phyloP scores from a whole-genome alignment of 1,284 basidiomycete species.

The Ustilago tritici region DNA sequence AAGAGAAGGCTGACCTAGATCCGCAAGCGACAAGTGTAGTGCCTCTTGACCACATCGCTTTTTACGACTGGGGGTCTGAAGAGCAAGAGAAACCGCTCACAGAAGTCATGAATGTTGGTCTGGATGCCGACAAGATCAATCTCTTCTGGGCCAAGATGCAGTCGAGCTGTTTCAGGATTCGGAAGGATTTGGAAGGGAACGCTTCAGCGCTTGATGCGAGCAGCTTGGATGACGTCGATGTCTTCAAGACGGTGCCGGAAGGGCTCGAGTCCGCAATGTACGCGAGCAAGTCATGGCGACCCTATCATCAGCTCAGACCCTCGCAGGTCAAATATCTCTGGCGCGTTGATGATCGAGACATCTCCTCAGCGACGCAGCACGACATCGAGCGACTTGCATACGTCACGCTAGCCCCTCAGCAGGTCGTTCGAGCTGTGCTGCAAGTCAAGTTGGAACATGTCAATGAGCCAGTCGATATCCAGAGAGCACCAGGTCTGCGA shows the following conservation, averaged over 20 bases:
- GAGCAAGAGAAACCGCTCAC: slow-evolving; percentile 27
- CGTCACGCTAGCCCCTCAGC: slow-evolving; percentile 23
- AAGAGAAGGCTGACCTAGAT: neutral
- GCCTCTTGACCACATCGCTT: slow-evolving; percentile 19
- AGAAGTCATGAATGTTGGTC: slow-evolving; percentile 22
- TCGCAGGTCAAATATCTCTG: slow-evolving; percentile 38
- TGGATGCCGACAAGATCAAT: slow-evolving; percentile 27
- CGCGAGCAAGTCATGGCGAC: slow-evolving; percentile 26
- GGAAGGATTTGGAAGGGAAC: neutral
- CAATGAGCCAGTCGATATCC: slow-evolving; percentile 5
- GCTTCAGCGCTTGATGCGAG: neutral
- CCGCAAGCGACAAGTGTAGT: slow-evolving; percentile 10
- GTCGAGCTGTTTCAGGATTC: slow-evolving; percentile 11
- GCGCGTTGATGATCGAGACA: slow-evolving; percentile 29
- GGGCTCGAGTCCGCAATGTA: slow-evolving; percentile 19
- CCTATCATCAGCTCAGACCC: slow-evolving; percentile 29
- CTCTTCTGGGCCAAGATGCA: slow-evolving; percentile 38
- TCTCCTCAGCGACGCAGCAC: slow-evolving; percentile 12
- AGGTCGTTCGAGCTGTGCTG: slow-evolving; percentile 30
- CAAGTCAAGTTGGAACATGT: slow-evolving; percentile 3
- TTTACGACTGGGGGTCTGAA: slow-evolving; percentile 34
- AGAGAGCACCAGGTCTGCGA: neutral
- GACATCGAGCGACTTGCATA: slow-evolving; percentile 37
- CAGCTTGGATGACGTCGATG: neutral
- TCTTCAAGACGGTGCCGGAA: slow-evolving; percentile 23